Percentiles rank a stretch among this genome's conserved stretches.
Conservation (phyloP, 2,329 filamentous ascomycete species). For the Hypocreales sp. region DNA sequence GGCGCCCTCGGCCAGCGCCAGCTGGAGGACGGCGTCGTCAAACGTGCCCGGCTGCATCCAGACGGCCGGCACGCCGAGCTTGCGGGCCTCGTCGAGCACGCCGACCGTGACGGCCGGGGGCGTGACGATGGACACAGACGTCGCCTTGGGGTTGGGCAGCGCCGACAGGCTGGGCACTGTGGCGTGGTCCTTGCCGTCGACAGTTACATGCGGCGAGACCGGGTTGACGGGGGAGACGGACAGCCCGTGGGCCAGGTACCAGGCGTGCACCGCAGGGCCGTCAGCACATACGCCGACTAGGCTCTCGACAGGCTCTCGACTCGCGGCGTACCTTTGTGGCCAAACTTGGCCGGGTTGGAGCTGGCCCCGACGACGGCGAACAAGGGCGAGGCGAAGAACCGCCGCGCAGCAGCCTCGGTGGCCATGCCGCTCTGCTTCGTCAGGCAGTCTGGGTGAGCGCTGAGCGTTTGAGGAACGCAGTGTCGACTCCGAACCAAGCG, state of each 20-base stretch:
- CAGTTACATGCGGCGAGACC: slow-evolving; percentile 44
- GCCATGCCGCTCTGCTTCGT: too few relatives aligned
- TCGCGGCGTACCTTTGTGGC: slow-evolving; percentile 54
- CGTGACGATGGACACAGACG: slow-evolving; percentile 75
- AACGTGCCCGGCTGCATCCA: slow-evolving; percentile 90
- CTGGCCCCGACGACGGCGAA: slow-evolving; percentile 88
- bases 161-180: slow-evolving; percentile 50
- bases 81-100: slow-evolving; percentile 63
- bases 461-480: too few relatives aligned
- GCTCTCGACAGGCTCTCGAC: neutral
- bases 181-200: slow-evolving; percentile 38
- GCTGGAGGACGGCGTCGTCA: slow-evolving; percentile 58
- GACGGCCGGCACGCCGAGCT: slow-evolving; percentile 55
- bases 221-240: slow-evolving; percentile 79
- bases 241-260: slow-evolving; percentile 68
- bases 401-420: slow-evolving; percentile 56
- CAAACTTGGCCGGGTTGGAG: slow-evolving; percentile 71
- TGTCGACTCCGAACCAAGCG: too few relatives aligned
- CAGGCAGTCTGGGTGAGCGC: too few relatives aligned
- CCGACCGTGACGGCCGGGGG: slow-evolving; percentile 62
- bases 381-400: slow-evolving; percentile 64
- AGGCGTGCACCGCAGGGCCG: slow-evolving; percentile 56
- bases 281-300: too few relatives aligned
- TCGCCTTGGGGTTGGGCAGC: slow-evolving; percentile 51
- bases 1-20: slow-evolving; percentile 39